These are phyloP conservation scores for Ustilago shanxiensis DNA, from an alignment of 1,284 basidiomycete genomes.

Conservation along the genomic window DNA sequence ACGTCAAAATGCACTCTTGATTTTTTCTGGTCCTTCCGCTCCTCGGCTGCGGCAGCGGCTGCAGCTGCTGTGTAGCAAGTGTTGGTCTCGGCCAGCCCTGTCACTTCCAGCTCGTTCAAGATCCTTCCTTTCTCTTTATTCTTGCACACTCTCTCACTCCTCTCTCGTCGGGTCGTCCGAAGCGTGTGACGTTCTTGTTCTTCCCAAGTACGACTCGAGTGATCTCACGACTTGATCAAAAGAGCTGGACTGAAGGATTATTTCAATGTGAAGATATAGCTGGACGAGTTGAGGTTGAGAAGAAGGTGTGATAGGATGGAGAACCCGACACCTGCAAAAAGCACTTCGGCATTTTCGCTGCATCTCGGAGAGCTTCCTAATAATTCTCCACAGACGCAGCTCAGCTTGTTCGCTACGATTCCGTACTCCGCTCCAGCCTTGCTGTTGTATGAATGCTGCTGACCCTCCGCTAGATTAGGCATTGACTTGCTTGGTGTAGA, in stretches of 20 bases:
- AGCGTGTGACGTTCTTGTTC: too few relatives aligned
- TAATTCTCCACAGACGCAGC: background rate
- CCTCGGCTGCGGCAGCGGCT: background rate
- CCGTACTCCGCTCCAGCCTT: background rate
- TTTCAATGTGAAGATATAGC: background rate
- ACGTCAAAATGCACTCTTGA: background rate
- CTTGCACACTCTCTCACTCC: too few relatives aligned
- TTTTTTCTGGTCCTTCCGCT: conserved; percentile 2
- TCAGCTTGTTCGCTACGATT: conserved; percentile 3
- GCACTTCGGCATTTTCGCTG: conserved; percentile 52
- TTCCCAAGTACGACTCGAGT: too few relatives aligned
- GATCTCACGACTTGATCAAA: too few relatives aligned
- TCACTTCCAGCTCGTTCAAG: background rate
- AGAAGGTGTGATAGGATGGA: too few relatives aligned
- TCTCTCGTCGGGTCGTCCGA: background rate
- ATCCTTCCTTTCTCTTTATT: background rate
- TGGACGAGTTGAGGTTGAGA: too few relatives aligned
- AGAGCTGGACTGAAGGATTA: too few relatives aligned
- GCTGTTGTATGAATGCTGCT: background rate
- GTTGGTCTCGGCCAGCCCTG: conserved; percentile 16
- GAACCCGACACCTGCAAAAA: too few relatives aligned
- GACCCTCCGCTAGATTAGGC: too few relatives aligned
- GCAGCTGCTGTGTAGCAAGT: background rate
- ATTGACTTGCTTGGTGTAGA: too few relatives aligned
- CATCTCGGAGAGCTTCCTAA: conserved; percentile 33